Conservation (phyloP, 1,284 basidiomycete genomes). For the Cryptococcus depauperatus region DNA sequence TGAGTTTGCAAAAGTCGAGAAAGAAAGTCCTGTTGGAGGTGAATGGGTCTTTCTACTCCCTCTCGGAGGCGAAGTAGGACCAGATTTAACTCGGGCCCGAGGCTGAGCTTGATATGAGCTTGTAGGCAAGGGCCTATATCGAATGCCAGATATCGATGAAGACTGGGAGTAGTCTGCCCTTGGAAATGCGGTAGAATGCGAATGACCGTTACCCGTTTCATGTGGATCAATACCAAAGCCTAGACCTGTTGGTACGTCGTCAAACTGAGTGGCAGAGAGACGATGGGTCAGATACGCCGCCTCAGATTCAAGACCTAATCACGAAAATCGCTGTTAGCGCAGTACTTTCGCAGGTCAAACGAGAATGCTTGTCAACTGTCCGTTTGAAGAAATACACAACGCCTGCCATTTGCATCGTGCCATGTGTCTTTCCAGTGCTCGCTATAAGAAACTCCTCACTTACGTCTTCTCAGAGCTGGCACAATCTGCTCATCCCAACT, state of each 20-base stretch:
- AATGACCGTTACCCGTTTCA: background rate
- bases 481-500: conserved; percentile 30
- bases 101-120: background rate
- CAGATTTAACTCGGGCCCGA: background rate
- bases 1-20: background rate
- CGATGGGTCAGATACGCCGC: conserved; percentile 24
- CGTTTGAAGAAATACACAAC: background rate
- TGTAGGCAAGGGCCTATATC: background rate
- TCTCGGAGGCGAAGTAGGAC: background rate
- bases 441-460: conserved; percentile 7
- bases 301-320: conserved; percentile 26
- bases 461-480: conserved; percentile 26
- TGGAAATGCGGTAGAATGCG: background rate
- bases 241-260: background rate
- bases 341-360: too few species aligned
- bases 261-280: conserved; percentile 19
- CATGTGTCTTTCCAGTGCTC: background rate
- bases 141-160: background rate
- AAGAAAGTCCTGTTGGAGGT: background rate
- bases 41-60: background rate
- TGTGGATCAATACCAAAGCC: background rate
- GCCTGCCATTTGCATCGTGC: background rate
- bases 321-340: too few species aligned
- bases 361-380: background rate
- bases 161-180: background rate